Evolutionary conservation across 805 yeast genomes (phyloP).

Genomic region (Metschnikowia cubensis): DNA sequence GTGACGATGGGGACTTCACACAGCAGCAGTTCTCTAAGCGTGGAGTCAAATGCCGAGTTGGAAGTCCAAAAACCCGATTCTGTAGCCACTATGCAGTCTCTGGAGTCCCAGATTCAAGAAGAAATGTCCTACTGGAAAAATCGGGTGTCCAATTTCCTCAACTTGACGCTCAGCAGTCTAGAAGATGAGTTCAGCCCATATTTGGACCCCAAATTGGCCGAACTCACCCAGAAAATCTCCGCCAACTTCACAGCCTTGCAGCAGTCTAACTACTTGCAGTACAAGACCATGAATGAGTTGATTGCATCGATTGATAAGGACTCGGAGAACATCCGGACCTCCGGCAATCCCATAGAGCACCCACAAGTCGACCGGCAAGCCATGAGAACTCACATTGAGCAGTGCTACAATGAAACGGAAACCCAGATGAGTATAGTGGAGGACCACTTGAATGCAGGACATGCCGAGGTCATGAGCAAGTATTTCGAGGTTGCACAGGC

Average conservation of each 20-base stretch:
- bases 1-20: not conserved
- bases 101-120: constrained; percentile 18
- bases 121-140: constrained; percentile 31
- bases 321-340: constrained; percentile 25
- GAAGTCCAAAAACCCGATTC: not conserved
- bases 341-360: constrained; percentile 12
- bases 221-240: constrained; percentile 24
- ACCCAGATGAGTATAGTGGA: constrained; percentile 22
- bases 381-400: constrained; percentile 32
- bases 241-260: constrained; percentile 27
- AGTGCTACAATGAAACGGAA: constrained; percentile 23
- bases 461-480: constrained; percentile 23
- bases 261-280: constrained; percentile 24
- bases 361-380: constrained; percentile 28
- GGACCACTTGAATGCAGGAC: constrained; percentile 22
- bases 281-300: constrained; percentile 28
- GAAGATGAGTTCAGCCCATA: constrained; percentile 29
- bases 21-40: not conserved
- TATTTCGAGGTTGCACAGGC: constrained; percentile 34
- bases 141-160: constrained; percentile 32
- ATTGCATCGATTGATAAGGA: constrained; percentile 34
- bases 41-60: too few relatives aligned
- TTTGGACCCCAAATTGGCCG: constrained; percentile 22
- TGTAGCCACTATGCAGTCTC: not conserved
- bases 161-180: constrained; percentile 31